Base-by-base conservation (phyloP, 371 early-diverging fungal genomes). In the Mucor mucedo region DNA sequence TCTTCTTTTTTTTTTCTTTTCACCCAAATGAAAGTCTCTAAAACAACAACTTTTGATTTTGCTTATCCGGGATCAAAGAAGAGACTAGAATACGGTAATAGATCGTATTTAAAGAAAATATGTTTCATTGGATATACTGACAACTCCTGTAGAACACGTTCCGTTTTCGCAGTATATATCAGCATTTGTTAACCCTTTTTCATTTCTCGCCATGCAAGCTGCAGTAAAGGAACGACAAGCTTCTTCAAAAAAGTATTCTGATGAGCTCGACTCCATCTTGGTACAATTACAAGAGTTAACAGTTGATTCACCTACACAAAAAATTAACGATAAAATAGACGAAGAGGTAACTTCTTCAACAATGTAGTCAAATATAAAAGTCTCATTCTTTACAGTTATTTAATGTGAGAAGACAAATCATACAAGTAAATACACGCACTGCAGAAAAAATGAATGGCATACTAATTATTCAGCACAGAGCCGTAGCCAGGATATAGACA, bases 41-140 rank as follows among this genome's bases (percentile, higher is more conserved):
- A 48, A 42, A 1, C 63, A 30, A 38, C 33, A 5, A 50, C 63
- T 49, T 28, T 50, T 16, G 63, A 56, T 29, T 63, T 63, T n/a
- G 9, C 38, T n/a, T 27, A 21, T 55, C 56, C 63, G 30, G 33
- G 48, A n/a, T 10, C 11, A 21, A 39, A 38, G 2, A 63, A 63
- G 41, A 63, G 56, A 28, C 14, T 40, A 4, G 56, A 50, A 30
- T 49, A 10, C 30, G 41, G 63, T 63, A 50, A 35, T 35, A 35
- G 35, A 35, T 35, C 8, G 6, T 6, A 35, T 35, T 21, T 21
- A 21, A 21, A 21, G 21, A 21, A 21, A 35, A 4, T 35, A 1
- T 6, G 8, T 35, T 8, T 35, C 35, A 6, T 35, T 35, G 35
- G 35, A 8, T 35, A 35, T 8, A 35, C 21, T 21, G 21, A 21